Conservation (phyloP, 106 monocot species). For the Hemerocallis citrina region DNA sequence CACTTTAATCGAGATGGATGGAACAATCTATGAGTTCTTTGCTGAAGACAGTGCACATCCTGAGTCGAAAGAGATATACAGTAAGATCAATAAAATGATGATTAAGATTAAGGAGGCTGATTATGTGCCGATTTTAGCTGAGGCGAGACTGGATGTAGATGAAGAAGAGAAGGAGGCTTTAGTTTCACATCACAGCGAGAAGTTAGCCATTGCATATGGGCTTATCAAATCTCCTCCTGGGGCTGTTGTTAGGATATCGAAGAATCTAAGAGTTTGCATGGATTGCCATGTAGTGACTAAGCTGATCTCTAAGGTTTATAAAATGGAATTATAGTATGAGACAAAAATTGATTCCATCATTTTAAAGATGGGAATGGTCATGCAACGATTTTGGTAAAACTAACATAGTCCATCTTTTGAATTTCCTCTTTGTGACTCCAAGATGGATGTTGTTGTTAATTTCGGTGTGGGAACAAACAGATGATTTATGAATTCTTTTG, state of each 20-base stretch:
- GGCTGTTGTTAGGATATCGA: constrained; percentile 22
- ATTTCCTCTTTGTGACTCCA: too few relatives aligned
- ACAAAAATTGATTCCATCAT: too few relatives aligned
- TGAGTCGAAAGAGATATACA: constrained; percentile 35
- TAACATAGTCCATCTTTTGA: too few relatives aligned
- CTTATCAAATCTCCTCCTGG: constrained; percentile 33
- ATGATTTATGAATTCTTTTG: too few relatives aligned
- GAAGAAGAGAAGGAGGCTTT: constrained; percentile 44
- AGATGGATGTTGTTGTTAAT: too few relatives aligned
- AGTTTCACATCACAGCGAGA: constrained; percentile 44
- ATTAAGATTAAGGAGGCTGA: constrained; percentile 19
- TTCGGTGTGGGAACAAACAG: too few relatives aligned
- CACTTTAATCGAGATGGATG: constrained; percentile 37
- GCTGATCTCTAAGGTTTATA: constrained; percentile 42
- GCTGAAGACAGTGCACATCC: constrained; percentile 41
- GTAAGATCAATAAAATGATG: constrained; percentile 31
- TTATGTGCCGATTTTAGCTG: constrained; percentile 25
- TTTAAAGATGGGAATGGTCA: too few relatives aligned
- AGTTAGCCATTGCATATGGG: too few relatives aligned
- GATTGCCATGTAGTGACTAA: too few relatives aligned
- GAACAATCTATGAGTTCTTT: constrained; percentile 44
- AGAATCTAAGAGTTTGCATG: constrained; percentile 45
- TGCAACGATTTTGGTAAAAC: too few relatives aligned
- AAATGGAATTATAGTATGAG: too few relatives aligned
- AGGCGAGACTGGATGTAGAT: constrained; percentile 40